Percentiles rank a stretch among this genome's conserved stretches.
Evolutionary conservation across 2,329 filamentous ascomycete species (phyloP).

Genomic region (Cercospora janseana): DNA sequence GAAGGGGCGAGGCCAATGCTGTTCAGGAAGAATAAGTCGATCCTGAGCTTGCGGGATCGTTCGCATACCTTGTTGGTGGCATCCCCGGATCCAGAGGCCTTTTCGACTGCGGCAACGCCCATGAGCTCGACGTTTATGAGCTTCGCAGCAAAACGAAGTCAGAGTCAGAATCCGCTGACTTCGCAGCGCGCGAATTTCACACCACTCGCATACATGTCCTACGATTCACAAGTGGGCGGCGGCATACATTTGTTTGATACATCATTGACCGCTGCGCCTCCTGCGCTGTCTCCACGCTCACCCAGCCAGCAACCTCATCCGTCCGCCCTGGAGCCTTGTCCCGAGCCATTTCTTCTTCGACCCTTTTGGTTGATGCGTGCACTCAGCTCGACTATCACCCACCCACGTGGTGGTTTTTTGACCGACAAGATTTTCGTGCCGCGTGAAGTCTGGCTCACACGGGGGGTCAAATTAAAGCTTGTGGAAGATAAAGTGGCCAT

Average conservation of each 20-base stretch:
- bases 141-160: constrained; percentile 40
- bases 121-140: constrained; percentile 65
- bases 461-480: constrained; percentile 86
- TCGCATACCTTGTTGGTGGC: constrained; percentile 67
- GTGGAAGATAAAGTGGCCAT: constrained; percentile 91
- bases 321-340: constrained; percentile 83
- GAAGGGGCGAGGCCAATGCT: constrained; percentile 28
- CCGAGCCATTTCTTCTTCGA: constrained; percentile 80
- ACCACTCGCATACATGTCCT: constrained; percentile 51
- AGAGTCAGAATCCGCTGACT: constrained; percentile 30
- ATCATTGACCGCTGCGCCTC: constrained; percentile 26
- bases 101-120: constrained; percentile 70
- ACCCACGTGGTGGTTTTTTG: constrained; percentile 87
- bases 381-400: constrained; percentile 85
- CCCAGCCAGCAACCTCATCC: constrained; percentile 58
- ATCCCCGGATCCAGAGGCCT: constrained; percentile 58
- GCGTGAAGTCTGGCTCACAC: constrained; percentile 88
- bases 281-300: constrained; percentile 34
- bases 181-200: constrained; percentile 40
- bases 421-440: constrained; percentile 91
- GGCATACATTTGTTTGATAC: constrained; percentile 80
- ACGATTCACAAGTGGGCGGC: constrained; percentile 59
- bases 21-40: constrained; percentile 53
- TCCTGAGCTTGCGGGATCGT: constrained; percentile 61
- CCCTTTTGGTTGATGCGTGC: constrained; percentile 98